Evolutionary conservation across 805 yeast genomes (phyloP), one percentile per base, ranked within the genome.

Genomic region (Yamadazyma nakazawae): DNA sequence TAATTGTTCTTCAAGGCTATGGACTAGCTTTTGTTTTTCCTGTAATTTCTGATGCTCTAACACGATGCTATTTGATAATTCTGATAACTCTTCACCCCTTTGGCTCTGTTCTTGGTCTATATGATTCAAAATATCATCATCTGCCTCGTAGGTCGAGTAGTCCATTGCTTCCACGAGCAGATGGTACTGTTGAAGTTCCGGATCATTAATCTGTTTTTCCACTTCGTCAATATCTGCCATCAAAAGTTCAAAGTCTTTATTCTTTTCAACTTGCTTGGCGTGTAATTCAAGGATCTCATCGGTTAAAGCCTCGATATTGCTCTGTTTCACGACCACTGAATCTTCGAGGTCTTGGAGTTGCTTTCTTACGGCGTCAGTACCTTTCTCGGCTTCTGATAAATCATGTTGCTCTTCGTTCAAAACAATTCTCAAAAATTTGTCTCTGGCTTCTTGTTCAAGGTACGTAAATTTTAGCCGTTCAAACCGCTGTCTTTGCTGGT

Each of bases 381-480:
- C 62, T 4, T 48, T 44, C 31, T 61, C 63, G 38, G 61, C 56
- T 9, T 47, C 43, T 3, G 50, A 48, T 1, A 62, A 45, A 30
- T 64, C 66, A 24, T 52, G 54, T 6, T 56, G 48, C 17, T 42
- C 49, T 16, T 43, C 40, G 16, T 54, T 53, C 12, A 53, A 65
- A 9, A 85, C 64, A 24, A 70, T 66, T 32, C 85, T 64, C 32
- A 85, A 64, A 61, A 85, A 85, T 60, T 79, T 76, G 52, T 84
- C 87, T 51, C 85, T 78, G 3, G 89, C 76, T 51, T 84, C 90
- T 55, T 84, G 86, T 59, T 85, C 92, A 36, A 84, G 60, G 57
- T 81, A 85, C 46, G 82, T 76, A 51, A 82, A 82, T 54, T 82
- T 81, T 36, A 84, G 66, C 48, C 82, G 75, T 14, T 77, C 74